A percentile compares a stretch with the other conserved stretches of the same genome.
These are phyloP conservation scores for Aurinia saxatilis DNA, from an alignment of 345 rosid genomes.

Conservation along the genomic window DNA sequence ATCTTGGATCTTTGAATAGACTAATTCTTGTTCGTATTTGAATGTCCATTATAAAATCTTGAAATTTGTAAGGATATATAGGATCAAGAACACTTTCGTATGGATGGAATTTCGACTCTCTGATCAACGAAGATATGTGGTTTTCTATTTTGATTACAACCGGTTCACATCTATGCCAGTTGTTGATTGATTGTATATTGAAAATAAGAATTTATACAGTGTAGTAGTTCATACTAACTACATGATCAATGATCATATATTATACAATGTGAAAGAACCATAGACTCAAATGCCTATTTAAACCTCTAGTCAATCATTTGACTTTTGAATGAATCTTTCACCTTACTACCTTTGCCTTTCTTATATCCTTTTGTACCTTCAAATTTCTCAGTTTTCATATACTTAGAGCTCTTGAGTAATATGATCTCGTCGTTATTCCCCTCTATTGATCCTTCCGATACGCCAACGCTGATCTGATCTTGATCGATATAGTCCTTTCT, in stretches of 20 bases:
- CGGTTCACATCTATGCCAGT: background rate
- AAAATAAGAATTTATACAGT: background rate
- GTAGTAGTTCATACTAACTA: conserved; percentile 4
- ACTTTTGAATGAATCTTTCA: conserved; percentile 17
- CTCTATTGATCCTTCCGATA: conserved; percentile 28
- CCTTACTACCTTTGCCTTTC: conserved; percentile 10
- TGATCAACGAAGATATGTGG: background rate
- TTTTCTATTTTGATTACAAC: background rate
- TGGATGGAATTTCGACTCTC: too few relatives aligned
- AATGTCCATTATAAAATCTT: background rate
- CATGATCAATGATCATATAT: background rate
- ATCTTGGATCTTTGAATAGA: background rate
- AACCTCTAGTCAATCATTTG: conserved; percentile 1
- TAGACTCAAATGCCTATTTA: too few relatives aligned
- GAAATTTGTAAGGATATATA: background rate
- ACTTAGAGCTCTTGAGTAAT: conserved; percentile 16
- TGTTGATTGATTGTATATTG: too few relatives aligned
- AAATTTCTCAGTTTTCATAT: background rate
- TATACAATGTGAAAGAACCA: conserved; percentile 4
- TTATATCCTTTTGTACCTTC: conserved; percentile 15
- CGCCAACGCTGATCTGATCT: conserved; percentile 4
- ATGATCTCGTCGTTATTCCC: conserved; percentile 13
- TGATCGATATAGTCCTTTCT: background rate
- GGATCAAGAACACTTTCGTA: background rate
- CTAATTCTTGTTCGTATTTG: background rate